phyloP scores from a whole-genome alignment of 2,329 filamentous ascomycete species.

The Xylaria sp. region DNA sequence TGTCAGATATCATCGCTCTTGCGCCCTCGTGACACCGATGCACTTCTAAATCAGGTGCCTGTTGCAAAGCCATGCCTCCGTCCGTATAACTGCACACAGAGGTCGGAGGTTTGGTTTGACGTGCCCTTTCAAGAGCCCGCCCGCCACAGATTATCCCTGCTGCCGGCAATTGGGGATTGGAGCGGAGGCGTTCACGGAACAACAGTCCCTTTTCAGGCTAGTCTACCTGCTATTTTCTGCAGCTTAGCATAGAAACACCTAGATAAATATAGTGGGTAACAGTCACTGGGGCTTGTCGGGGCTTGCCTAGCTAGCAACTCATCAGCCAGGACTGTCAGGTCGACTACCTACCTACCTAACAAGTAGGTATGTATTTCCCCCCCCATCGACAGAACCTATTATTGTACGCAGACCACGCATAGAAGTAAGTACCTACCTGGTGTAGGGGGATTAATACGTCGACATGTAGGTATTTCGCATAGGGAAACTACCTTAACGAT shows the following conservation, averaged over 20 bases:
- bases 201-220: conserved; percentile 25
- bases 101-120: background rate
- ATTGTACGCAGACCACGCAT: no score
- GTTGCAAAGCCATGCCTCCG: background rate
- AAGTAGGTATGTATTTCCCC: background rate
- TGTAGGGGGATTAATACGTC: no score
- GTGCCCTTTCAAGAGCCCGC: conserved; percentile 5
- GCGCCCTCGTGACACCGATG: conserved; percentile 12
- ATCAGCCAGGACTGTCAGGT: conserved; percentile 20
- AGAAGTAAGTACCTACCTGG: no score
- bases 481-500: no score
- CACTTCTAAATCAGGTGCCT: conserved; percentile 20
- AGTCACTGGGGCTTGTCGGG: conserved; percentile 14
- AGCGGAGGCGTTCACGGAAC: conserved; percentile 32
- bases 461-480: no score
- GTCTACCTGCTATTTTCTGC: conserved; percentile 30
- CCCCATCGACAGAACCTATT: no score
- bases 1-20: conserved; percentile 24
- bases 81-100: conserved; percentile 7
- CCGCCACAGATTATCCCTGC: conserved; percentile 19
- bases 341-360: conserved; percentile 7
- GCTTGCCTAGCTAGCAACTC: background rate
- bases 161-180: conserved; percentile 25
- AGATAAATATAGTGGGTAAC: conserved; percentile 1
- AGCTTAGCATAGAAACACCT: conserved; percentile 23